Evolutionary conservation across 106 monocot species (phyloP), one percentile per base, ranked within the genome.

Genomic region (Dioscorea dumetorum): DNA sequence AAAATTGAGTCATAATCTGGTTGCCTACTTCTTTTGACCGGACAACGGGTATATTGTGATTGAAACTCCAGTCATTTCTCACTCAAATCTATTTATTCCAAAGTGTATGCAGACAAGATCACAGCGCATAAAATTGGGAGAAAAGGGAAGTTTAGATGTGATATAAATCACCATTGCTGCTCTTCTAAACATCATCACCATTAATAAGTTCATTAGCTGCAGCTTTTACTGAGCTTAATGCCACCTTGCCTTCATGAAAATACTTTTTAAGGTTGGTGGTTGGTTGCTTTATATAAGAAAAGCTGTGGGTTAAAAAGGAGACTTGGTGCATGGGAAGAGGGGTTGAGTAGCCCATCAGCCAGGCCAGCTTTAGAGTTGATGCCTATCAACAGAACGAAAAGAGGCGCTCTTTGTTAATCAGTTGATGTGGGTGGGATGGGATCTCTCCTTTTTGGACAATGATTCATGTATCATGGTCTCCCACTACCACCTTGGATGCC

Each of bases 401-500:
- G 41, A 2, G 41, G 41, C 6, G 41, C 41, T 41, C 41, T 41
- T 41, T 41, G 41, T 41, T 41, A 41, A 41, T 49, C 20, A 21
- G 33, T 31, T 35, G 65, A 12, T 48, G 65, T 18, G 32, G 41
- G 65, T 66, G 65, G 48, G 49, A 49, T 66, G 65, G 49, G 34
- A 66, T 64, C 63, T 34, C 22, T 33, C n/a, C 19, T 64, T 69
- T 73, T 79, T 69, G 34, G 50, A 59, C 69, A 79, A 74, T 69
- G 79, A 73, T 79, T 74, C 20, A 73, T 50, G 50, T 64, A 79
- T 69, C 79, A 79, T 74, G 69, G 73, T 64, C 57, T 79, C 62
- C 79, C 73, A 74, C 69, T 69, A 74, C 34, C n/a, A 58, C 12
- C 4, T 28, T 20, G 17, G 48, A 49, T 54, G 58, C 24, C 58